A percentile compares a stretch with the other conserved stretches of the same genome.
These are phyloP conservation scores for Cryptosporidium sp. DNA, from an alignment of 169 alveolate genomes.

Conservation along the genomic window DNA sequence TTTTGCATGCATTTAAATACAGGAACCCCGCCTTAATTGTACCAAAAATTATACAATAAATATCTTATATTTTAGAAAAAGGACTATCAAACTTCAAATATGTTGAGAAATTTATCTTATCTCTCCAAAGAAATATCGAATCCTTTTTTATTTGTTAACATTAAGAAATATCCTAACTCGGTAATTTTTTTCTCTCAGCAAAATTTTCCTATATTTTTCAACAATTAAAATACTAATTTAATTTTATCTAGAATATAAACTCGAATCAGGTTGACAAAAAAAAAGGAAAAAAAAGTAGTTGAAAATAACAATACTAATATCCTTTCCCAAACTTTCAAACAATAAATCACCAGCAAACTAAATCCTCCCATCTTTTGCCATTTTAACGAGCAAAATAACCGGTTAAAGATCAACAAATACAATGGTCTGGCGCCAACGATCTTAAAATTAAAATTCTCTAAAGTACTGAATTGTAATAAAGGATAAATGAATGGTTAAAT, in stretches of 20 bases:
- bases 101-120: too few relatives aligned
- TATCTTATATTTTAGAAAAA: too few relatives aligned
- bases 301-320: not conserved
- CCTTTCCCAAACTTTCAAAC: not conserved
- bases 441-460: constrained; percentile 20
- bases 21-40: not conserved
- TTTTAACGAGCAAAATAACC: not conserved
- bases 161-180: too few relatives aligned
- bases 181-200: too few relatives aligned
- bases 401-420: not conserved
- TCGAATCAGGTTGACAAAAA: too few relatives aligned
- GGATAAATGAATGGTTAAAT: not conserved
- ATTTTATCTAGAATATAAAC: too few relatives aligned
- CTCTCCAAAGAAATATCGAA: too few relatives aligned
- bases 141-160: too few relatives aligned
- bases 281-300: too few relatives aligned
- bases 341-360: not conserved
- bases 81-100: too few relatives aligned
- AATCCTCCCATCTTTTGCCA: not conserved
- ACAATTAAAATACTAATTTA: too few relatives aligned
- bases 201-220: too few relatives aligned
- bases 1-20: not conserved
- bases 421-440: constrained; percentile 9
- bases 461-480: not conserved
- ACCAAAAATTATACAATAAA: not conserved